phyloP scores from a whole-genome alignment of 768 basidiomycete species.

The Suillus fuscotomentosus region DNA sequence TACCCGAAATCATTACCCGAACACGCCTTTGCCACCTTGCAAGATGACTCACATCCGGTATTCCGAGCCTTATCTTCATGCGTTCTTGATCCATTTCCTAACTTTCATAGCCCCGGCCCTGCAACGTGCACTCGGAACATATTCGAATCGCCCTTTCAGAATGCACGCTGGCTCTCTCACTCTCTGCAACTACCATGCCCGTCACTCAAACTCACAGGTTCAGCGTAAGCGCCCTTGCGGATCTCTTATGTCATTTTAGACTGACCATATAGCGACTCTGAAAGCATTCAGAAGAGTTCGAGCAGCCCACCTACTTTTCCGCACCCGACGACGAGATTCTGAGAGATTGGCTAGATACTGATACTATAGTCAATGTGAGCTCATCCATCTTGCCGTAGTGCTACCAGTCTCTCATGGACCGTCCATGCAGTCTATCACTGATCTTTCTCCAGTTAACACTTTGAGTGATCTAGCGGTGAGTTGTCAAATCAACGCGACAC shows the following conservation, averaged over 20 bases:
- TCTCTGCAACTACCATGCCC: constrained; percentile 9
- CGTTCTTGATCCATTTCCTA: background rate
- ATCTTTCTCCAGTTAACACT: constrained; percentile 22
- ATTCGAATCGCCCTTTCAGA: constrained; percentile 8
- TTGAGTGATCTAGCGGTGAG: constrained; percentile 29
- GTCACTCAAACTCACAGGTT: constrained; percentile 9
- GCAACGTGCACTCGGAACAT: background rate
- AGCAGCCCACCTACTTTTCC: constrained; percentile 5
- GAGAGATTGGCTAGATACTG: constrained; percentile 23
- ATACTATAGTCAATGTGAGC: constrained; percentile 28
- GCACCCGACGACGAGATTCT: constrained; percentile 14
- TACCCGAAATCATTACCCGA: constrained; percentile 8
- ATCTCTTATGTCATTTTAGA: background rate
- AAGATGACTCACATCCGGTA: constrained; percentile 12
- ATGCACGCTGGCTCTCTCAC: constrained; percentile 7
- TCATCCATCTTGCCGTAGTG: background rate
- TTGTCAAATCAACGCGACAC: constrained; percentile 16
- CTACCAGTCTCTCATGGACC: constrained; percentile 1
- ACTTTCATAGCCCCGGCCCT: constrained; percentile 10
- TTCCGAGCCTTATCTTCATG: constrained; percentile 12
- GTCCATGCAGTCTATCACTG: constrained; percentile 16
- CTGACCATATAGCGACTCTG: constrained; percentile 1
- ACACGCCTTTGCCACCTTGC: constrained; percentile 34
- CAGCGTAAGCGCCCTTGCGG: constrained; percentile 7
- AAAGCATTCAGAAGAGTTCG: constrained; percentile 10